Evolutionary conservation across 2,329 filamentous ascomycete species (phyloP).

Genomic region (Cryoendolithus antarcticus): DNA sequence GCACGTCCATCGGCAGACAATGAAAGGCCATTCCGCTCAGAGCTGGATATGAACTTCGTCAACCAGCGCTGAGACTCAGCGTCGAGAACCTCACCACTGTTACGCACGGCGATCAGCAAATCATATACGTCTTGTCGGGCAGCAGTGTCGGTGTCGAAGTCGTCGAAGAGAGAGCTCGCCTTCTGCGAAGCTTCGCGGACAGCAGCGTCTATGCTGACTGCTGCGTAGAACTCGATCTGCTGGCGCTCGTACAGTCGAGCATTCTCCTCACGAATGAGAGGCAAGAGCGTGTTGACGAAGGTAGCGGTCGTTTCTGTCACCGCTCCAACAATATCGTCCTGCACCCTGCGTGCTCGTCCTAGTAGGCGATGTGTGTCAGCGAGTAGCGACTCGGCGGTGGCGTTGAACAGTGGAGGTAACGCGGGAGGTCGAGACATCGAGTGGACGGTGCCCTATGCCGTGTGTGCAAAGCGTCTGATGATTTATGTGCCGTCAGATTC

Average conservation of each 20-base stretch:
- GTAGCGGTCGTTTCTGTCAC: background rate
- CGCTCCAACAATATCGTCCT: background rate
- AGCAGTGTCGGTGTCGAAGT: constrained; percentile 1
- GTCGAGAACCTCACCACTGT: background rate
- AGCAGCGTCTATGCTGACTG: background rate
- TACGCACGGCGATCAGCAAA: background rate
- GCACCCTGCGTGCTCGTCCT: background rate
- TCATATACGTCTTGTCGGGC: background rate
- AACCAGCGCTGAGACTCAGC: background rate
- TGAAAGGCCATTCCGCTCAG: no score
- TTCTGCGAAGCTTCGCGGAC: constrained; percentile 1
- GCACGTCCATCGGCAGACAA: no score
- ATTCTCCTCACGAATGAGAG: constrained; percentile 2
- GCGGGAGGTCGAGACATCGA: background rate
- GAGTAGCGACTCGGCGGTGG: background rate
- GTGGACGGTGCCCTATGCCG: no score
- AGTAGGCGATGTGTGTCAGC: background rate
- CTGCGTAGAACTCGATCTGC: constrained; percentile 4
- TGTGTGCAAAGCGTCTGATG: no score
- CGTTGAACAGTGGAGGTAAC: background rate
- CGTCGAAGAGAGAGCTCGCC: constrained; percentile 1
- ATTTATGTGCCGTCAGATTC: no score
- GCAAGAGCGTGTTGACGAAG: constrained; percentile 4
- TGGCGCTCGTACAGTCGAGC: constrained; percentile 1
- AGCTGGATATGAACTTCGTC: constrained; percentile 23